A percentile compares a stretch with the other conserved stretches of the same genome.
Conservation (phyloP, 2,329 filamentous ascomycete species). For the Mollisia scopiformis region DNA sequence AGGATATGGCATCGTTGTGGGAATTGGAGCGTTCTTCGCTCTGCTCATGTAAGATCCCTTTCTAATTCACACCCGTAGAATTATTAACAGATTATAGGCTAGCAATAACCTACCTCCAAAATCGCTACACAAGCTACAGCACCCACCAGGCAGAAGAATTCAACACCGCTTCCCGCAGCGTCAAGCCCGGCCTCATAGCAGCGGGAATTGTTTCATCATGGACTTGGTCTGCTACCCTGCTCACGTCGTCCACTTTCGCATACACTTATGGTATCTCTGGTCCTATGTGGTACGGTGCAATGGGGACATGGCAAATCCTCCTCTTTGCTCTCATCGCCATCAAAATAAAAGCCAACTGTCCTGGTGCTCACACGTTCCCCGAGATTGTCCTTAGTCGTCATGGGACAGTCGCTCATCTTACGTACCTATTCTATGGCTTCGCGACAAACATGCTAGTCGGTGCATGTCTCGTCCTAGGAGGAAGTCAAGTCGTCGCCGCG, state of each 20-base stretch:
- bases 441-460: slow-evolving; percentile 46
- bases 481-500: slow-evolving; percentile 42
- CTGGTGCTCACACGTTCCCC: slow-evolving; percentile 46
- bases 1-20: not conserved
- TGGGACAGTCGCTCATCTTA: slow-evolving; percentile 41
- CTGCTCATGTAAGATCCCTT: not conserved
- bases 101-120: slow-evolving; percentile 44
- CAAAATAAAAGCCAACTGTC: slow-evolving; percentile 45
- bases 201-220: slow-evolving; percentile 45
- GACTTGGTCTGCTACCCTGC: slow-evolving; percentile 51
- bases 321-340: slow-evolving; percentile 45
- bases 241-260: slow-evolving; percentile 45
- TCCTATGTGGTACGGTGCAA: slow-evolving; percentile 46
- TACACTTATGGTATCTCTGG: slow-evolving; percentile 46
- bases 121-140: slow-evolving; percentile 41
- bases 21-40: not conserved
- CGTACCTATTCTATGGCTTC: slow-evolving; percentile 44
- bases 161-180: slow-evolving; percentile 20
- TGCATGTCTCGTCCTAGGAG: slow-evolving; percentile 42
- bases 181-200: slow-evolving; percentile 25
- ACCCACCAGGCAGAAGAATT: slow-evolving; percentile 32
- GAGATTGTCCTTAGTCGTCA: slow-evolving; percentile 45
- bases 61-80: not conserved
- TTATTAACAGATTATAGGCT: slow-evolving; percentile 25
- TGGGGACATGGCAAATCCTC: slow-evolving; percentile 44